Base-by-base conservation (phyloP, 2,329 filamentous ascomycete species). In the Clonostachys rhizophaga region DNA sequence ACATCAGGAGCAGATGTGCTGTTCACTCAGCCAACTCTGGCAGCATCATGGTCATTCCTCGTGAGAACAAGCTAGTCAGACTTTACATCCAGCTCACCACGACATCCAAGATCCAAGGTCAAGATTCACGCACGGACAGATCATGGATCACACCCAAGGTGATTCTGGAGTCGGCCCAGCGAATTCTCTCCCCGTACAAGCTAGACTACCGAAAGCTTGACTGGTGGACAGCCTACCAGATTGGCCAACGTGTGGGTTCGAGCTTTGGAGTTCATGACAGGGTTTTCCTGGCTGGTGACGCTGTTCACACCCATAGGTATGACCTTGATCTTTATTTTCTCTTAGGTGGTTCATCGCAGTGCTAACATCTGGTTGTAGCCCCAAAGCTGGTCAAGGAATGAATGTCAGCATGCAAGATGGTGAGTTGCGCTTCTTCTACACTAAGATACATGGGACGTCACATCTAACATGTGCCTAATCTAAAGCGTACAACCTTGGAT, bases 281-380 rank as follows among this genome's bases (percentile, higher is more conserved):
- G 5, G 72, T 91, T 10, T 90, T 91, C 59, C 70, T 89, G 5
- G 82, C 84, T 0, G 86, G 86, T 3, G 86, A 88, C 61, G 84
- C 82, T 2, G 78, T 79, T 2, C 72, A 75, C 54, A 79, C 74
- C 1, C 73, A 76, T 52, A 55, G 51, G 47, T 49, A 40, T 34
- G 46, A 40, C 24, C 37, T 18, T 18, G n/a, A 39, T n/a, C 5
- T 37, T 44, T 37, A 11, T 18, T 12, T 24, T 44, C 58, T 40
- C 47, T 84, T 82, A 3, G 24, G 8, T 9, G 24, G 61, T 84
- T 75, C 2, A 74, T 79, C 2, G 68, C 78, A 58, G 70, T 74
- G 9, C 70, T 39, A 18, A 39, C 36, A 39, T 8, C 36, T 39
- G 7, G 14, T 11, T 14, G 10, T 35, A 55, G 53, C 40, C 83